phyloP scores from a whole-genome alignment of 495 filamentous ascomycete species.

The Aspergillus campestris region DNA sequence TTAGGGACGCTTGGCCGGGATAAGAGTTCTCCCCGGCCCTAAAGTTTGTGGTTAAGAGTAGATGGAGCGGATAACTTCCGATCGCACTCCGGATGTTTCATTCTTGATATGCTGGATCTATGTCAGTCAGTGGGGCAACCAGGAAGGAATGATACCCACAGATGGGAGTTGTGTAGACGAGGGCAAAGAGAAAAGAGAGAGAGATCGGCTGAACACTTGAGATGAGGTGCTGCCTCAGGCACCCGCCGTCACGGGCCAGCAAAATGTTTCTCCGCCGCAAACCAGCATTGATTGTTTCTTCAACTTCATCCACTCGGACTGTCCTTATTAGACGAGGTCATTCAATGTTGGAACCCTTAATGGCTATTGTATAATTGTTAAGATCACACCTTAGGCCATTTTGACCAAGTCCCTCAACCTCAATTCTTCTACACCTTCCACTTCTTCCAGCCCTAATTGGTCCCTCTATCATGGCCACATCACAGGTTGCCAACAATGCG shows the following conservation, averaged over 20 bases:
- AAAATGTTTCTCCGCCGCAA: constrained; percentile 23
- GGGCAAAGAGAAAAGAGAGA: constrained; percentile 3
- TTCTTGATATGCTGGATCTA: not conserved
- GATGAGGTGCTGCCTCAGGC: not conserved
- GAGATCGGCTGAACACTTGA: constrained; percentile 1
- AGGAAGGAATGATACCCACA: not conserved
- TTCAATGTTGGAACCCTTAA: too few relatives aligned
- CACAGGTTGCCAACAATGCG: constrained; percentile 8
- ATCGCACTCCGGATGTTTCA: too few relatives aligned
- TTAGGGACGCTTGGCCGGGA: constrained; percentile 1
- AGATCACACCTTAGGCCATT: too few relatives aligned
- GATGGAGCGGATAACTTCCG: not conserved
- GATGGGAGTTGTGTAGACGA: not conserved
- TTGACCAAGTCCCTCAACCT: not conserved
- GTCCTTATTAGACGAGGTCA: too few relatives aligned
- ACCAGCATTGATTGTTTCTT: constrained; percentile 6
- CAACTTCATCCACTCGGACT: not conserved
- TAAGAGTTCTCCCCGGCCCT: constrained; percentile 24
- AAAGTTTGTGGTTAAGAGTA: not conserved
- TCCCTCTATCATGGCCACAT: constrained; percentile 13
- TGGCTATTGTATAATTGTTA: too few relatives aligned
- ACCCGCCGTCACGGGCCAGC: not conserved
- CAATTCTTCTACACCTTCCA: not conserved
- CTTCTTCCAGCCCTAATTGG: constrained; percentile 1
- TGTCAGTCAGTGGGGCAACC: too few relatives aligned